A percentile compares a stretch with the other conserved stretches of the same genome.
Conservation (phyloP, 768 basidiomycete species). For the Pleurotus sapidus region DNA sequence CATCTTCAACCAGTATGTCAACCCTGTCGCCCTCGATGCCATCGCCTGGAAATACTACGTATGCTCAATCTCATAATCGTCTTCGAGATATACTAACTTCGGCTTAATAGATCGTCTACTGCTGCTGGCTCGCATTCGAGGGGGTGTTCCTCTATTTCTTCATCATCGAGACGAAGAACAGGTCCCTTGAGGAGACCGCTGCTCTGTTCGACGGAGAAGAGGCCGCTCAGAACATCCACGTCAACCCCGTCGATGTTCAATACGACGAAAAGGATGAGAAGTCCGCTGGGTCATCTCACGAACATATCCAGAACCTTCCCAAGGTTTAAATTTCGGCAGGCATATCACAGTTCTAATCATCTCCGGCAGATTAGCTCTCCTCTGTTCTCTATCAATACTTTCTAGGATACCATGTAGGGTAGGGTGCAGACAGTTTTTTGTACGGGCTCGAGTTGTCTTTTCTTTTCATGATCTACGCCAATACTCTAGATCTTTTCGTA, state of each 20-base stretch:
- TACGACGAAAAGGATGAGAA: slow-evolving; percentile 31
- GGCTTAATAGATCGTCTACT: slow-evolving; percentile 54
- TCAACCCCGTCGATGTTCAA: slow-evolving; percentile 22
- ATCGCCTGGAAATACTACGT: slow-evolving; percentile 80
- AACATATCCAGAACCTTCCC: slow-evolving; percentile 20
- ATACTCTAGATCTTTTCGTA: neutral
- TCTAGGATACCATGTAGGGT: neutral
- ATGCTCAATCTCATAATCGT: slow-evolving; percentile 15
- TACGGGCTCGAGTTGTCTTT: neutral
- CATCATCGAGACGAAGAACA: slow-evolving; percentile 69
- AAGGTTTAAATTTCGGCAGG: slow-evolving; percentile 8
- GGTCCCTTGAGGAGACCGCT: slow-evolving; percentile 80
- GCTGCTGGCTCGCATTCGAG: slow-evolving; percentile 68
- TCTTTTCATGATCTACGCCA: slow-evolving; percentile 1
- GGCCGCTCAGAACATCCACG: slow-evolving; percentile 33
- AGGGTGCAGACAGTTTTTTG: neutral
- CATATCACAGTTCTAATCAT: neutral
- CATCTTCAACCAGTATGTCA: slow-evolving; percentile 89
- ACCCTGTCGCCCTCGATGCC: slow-evolving; percentile 37
- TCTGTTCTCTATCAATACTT: neutral
- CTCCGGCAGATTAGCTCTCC: neutral
- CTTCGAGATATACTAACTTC: neutral
- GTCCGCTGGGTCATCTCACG: slow-evolving; percentile 29
- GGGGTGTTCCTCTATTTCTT: slow-evolving; percentile 63
- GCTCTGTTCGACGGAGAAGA: slow-evolving; percentile 75